A percentile compares a stretch with the other conserved stretches of the same genome.
These are phyloP conservation scores for Ceriops decandra DNA, from an alignment of 345 rosid genomes.

Conservation along the genomic window DNA sequence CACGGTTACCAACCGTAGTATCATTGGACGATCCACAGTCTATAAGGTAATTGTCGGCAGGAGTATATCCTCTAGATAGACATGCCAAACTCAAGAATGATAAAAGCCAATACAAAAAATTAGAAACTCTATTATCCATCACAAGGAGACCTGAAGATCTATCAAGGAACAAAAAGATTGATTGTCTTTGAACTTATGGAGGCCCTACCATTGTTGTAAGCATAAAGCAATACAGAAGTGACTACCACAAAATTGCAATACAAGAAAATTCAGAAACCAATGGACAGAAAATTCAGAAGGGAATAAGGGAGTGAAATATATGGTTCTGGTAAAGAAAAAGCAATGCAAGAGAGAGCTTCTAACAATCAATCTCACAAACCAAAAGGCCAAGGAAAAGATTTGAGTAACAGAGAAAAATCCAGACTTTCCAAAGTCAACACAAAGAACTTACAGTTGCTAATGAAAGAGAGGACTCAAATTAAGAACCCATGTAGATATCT, in stretches of 20 bases:
- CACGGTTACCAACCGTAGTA: conserved; percentile 46
- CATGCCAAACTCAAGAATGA: conserved; percentile 37
- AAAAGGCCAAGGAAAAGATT: neutral
- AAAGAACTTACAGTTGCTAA: neutral
- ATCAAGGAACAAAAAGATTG: neutral
- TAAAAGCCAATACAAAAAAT: conserved; percentile 35
- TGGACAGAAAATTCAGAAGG: neutral
- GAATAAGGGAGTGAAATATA: neutral
- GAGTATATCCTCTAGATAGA: conserved; percentile 53
- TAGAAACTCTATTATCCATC: conserved; percentile 39
- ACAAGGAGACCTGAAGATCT: conserved; percentile 26
- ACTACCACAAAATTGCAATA: conserved; percentile 1
- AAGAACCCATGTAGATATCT: conserved; percentile 8
- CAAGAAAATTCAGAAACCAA: conserved; percentile 9
- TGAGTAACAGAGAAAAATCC: neutral
- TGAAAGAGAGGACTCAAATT: neutral
- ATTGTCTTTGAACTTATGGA: neutral
- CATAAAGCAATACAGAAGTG: neutral
- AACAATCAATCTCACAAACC: neutral
- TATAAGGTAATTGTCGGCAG: conserved; percentile 64
- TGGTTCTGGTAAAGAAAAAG: neutral
- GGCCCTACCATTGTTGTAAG: conserved; percentile 7
- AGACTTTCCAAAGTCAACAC: conserved; percentile 6
- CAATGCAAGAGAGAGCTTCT: conserved; percentile 6
- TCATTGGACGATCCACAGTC: conserved; percentile 74